phyloP scores from a whole-genome alignment of 169 alveolate genomes.

The Babesia ovata region DNA sequence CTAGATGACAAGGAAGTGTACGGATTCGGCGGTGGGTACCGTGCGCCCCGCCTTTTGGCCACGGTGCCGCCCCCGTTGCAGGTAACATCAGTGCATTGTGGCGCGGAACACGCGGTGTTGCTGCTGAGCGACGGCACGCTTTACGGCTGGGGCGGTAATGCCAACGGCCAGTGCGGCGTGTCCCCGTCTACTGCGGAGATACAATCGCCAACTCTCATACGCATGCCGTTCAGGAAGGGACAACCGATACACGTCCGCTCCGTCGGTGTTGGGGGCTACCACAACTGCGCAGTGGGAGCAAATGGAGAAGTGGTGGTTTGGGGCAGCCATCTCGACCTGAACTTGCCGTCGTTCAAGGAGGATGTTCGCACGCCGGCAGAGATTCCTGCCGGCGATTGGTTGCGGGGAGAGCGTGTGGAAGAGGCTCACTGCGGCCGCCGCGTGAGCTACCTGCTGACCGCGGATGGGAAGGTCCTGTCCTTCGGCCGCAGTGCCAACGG shows the following conservation, averaged over 20 bases:
- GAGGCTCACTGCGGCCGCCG: conserved; percentile 44
- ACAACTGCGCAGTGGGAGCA: conserved; percentile 37
- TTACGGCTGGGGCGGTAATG: conserved; percentile 61
- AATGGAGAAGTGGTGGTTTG: conserved; percentile 49
- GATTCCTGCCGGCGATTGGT: background rate
- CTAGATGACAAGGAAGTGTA: conserved; percentile 35
- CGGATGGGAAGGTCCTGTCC: conserved; percentile 24
- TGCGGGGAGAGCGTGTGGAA: conserved; percentile 4
- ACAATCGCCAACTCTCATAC: conserved; percentile 46
- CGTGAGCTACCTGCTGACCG: conserved; percentile 53
- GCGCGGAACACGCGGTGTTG: conserved; percentile 53
- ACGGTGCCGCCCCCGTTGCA: conserved; percentile 26
- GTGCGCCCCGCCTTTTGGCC: conserved; percentile 11
- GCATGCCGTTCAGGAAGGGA: conserved; percentile 17
- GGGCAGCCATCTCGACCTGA: conserved; percentile 59
- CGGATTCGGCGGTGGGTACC: conserved; percentile 26
- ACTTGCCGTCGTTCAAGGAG: conserved; percentile 19
- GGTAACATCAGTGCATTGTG: conserved; percentile 43
- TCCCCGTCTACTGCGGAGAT: background rate
- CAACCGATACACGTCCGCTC: conserved; percentile 25
- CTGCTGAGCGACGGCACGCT: conserved; percentile 51
- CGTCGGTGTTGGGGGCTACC: conserved; percentile 44
- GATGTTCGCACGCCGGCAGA: conserved; percentile 14
- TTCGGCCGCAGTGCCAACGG: conserved; percentile 62
- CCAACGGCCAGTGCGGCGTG: conserved; percentile 66